Evolutionary conservation across 148 eudicot species (phyloP).

Genomic region (Rhododendron ovatum): DNA sequence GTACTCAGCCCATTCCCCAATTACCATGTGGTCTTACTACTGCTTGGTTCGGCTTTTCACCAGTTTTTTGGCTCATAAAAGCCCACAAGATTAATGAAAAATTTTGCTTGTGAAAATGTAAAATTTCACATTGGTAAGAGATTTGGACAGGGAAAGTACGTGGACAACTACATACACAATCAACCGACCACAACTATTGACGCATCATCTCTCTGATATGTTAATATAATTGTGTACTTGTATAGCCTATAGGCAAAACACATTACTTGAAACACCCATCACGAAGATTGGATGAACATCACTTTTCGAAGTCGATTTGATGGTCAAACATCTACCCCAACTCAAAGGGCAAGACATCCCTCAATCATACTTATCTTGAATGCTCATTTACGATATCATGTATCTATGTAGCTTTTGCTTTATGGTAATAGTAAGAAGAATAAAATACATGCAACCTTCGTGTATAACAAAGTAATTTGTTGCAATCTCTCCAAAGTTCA

Average conservation of each 20-base stretch:
- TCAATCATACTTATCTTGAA: background rate
- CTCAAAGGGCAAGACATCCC: background rate
- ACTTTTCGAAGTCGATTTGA: too few relatives aligned
- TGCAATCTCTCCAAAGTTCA: background rate
- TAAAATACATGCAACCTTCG: background rate
- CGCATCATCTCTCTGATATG: too few relatives aligned
- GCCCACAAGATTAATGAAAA: background rate
- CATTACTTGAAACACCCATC: too few relatives aligned
- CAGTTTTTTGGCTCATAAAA: background rate
- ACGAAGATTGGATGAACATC: too few relatives aligned
- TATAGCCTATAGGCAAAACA: too few relatives aligned
- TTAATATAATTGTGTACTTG: too few relatives aligned
- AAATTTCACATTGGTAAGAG: background rate
- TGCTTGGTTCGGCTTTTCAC: background rate
- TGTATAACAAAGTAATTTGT: background rate
- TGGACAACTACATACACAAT: too few relatives aligned
- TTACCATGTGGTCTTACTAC: background rate
- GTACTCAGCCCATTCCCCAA: too few relatives aligned
- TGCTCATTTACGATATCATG: background rate
- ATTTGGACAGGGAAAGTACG: too few relatives aligned
- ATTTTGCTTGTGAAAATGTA: background rate
- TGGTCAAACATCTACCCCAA: too few relatives aligned
- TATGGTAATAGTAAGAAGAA: background rate
- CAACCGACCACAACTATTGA: too few relatives aligned
- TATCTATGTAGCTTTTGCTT: background rate